Base-by-base conservation (phyloP, 768 basidiomycete species). In the Lactarius quietus region DNA sequence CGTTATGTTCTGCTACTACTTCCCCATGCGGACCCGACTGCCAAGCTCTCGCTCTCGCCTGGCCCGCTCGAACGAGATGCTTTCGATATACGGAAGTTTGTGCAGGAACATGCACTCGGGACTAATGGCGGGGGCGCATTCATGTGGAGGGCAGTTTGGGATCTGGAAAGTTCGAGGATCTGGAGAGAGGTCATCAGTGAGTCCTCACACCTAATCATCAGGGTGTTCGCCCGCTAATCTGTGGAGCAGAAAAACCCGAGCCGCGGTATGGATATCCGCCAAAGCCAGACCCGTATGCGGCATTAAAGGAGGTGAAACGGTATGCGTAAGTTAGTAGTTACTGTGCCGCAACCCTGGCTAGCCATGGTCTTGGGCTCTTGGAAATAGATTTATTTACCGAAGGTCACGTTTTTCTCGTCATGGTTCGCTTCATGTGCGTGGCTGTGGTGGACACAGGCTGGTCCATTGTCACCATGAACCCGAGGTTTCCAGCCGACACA, bases 111-210 rank as follows among this genome's bases (percentile, higher is more conserved):
- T 77, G 80, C 79, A 43, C 73, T 91, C 58, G 79, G 85, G 71
- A 79, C 57, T 41, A 73, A 74, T 39, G 88, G 90, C 39, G 90
- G 89, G 23, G 93, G 90, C 7, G 86, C 80, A 6, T 87, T 90
- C 74, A 92, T 95, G 87, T 95, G 88, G 85, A 81, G 93, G 72
- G 85, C 85, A 69, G 80, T 86, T 45, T 95, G 92, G 92, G 81
- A 86, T 70, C 77, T 82, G 69, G 76, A 80, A 10, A 90, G 92
- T 17, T 79, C 80, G 26, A 81, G 79, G 70, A 86, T 94, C 64
- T 91, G 93, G 77, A 71, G 72, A 65, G 81, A 86, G 68, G 76
- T 87, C 38, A 76, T 93, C 65, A 81, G 93, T 90, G 72, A 77
- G 91, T 23, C n/a, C 36, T 85, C 41, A 18, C 26, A 17, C 45